Evolutionary conservation across 1,284 basidiomycete species (phyloP), one percentile per base, ranked within the genome.

Genomic region (Anthracocystis panici-leucophaei): DNA sequence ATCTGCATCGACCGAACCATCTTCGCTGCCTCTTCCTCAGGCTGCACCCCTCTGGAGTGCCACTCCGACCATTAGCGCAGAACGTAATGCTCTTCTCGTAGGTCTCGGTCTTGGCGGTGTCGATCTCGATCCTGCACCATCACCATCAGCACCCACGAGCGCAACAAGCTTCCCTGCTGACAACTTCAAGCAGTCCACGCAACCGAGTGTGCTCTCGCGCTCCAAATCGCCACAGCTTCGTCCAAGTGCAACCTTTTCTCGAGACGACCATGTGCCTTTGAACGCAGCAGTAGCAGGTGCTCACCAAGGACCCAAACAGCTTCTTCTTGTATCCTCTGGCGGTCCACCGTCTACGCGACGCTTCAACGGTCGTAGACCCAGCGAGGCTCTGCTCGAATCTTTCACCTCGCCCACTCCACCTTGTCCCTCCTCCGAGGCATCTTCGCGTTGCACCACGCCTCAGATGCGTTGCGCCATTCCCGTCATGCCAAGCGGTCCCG

Each of bases 391-490:
- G 38, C 42, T 44, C 14, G 65, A 73, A n/a, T 8, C 49, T 27
- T 57, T 60, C 59, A 25, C 49, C 11, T 57, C 65, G 35, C 45
- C 49, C 1, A 21, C 31, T 1, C 51, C 53, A 20, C 50, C 54
- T 2, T 38, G 35, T 50, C 46, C 58, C 3, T 21, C n/a, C 0
- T 55, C 61, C 9, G 67, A 59, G n/a, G 18, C 57, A 5, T 67
- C 73, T 35, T 67, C 73, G 11, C 57, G 73, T 10, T 61, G 52
- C 60, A 66, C 35, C 35, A 75, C 66, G 14, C 67, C 65, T 10
- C 63, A 63, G 29, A 65, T 63, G 59, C 72, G 66, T 5, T 65
- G 61, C 18, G 56, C 67, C n/a, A 56, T 76, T 9, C 74, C 74
- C 9, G 65, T 76, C 55, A 48, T 69, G 65, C 69, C 74, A n/a